These are phyloP conservation scores for Plectosphaerella cucumerina DNA, from an alignment of 2,329 filamentous ascomycete genomes.

Conservation along the genomic window DNA sequence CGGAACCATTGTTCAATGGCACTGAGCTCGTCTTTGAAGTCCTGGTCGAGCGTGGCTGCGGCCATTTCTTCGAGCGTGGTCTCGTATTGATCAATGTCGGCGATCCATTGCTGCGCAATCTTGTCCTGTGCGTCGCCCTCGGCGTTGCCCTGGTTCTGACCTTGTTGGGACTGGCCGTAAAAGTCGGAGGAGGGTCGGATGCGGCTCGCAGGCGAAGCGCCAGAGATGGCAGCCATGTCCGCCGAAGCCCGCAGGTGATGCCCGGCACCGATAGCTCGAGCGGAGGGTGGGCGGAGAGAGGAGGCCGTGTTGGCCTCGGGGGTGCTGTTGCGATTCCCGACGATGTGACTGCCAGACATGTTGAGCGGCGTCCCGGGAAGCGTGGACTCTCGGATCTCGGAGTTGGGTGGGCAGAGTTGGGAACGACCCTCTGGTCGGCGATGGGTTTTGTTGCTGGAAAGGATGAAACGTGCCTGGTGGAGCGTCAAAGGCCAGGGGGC, in stretches of 20 bases:
- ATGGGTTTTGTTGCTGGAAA: background rate
- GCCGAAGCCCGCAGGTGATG: slow-evolving; percentile 92
- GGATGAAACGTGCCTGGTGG: slow-evolving; percentile 11
- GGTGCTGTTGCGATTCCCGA: slow-evolving; percentile 92
- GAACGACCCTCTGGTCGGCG: background rate
- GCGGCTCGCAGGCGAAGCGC: slow-evolving; percentile 64
- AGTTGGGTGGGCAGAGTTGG: background rate
- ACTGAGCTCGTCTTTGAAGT: slow-evolving; percentile 98
- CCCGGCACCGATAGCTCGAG: slow-evolving; percentile 71
- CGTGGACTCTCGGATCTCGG: slow-evolving; percentile 19
- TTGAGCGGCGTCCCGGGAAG: slow-evolving; percentile 38
- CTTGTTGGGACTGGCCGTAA: slow-evolving; percentile 72
- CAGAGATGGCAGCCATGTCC: slow-evolving; percentile 82
- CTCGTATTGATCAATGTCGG: slow-evolving; percentile 98
- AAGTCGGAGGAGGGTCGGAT: slow-evolving; percentile 95
- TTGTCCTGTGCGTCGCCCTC: slow-evolving; percentile 86
- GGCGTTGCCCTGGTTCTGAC: slow-evolving; percentile 60
- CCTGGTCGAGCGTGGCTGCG: slow-evolving; percentile 94
- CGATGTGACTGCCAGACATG: slow-evolving; percentile 65
- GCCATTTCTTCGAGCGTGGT: slow-evolving; percentile 99
- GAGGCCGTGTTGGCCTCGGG: slow-evolving; percentile 82
- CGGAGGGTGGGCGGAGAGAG: slow-evolving; percentile 76
- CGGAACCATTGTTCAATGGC: slow-evolving; percentile 99
- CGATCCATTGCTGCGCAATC: slow-evolving; percentile 96
- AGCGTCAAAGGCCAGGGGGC: background rate